Evolutionary conservation across 2,329 filamentous ascomycete species (phyloP).

Genomic region (Ambrosiella xylebori): DNA sequence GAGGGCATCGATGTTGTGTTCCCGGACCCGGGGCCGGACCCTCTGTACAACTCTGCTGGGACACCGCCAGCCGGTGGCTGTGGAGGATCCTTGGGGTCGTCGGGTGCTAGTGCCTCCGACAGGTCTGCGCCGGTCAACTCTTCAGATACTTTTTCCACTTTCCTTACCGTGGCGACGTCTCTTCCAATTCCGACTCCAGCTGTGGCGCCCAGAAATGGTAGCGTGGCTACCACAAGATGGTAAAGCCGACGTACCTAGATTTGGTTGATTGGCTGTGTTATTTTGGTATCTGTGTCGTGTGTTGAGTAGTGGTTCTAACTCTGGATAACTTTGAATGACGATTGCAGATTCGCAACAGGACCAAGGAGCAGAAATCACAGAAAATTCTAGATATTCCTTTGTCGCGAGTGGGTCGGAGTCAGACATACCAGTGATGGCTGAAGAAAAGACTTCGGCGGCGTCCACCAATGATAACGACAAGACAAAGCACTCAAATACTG

Average conservation of each 20-base stretch:
- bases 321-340: neutral
- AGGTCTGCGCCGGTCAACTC: too few relatives aligned
- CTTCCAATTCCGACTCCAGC: neutral
- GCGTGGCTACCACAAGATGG: too few relatives aligned
- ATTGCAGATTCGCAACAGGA: too few relatives aligned
- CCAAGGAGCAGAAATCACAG: too few relatives aligned
- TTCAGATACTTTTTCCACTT: constrained; percentile 1
- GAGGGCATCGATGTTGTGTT: constrained; percentile 41
- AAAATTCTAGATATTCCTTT: too few relatives aligned
- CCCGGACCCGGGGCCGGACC: constrained; percentile 41
- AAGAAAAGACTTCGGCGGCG: neutral
- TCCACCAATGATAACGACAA: neutral
- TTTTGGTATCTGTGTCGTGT: neutral
- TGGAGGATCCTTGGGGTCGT: neutral
- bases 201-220: neutral
- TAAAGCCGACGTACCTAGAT: too few relatives aligned
- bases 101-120: neutral
- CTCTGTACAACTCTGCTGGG: constrained; percentile 19
- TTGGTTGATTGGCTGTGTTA: too few relatives aligned
- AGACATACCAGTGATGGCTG: neutral
- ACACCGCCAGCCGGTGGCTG: neutral
- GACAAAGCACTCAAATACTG: neutral
- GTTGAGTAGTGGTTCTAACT: neutral
- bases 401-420: too few relatives aligned
- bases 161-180: neutral